Evolutionary conservation across 2,329 filamentous ascomycete species (phyloP), one percentile per base, ranked within the genome.

Genomic region (Myriosclerotinia curreyana): DNA sequence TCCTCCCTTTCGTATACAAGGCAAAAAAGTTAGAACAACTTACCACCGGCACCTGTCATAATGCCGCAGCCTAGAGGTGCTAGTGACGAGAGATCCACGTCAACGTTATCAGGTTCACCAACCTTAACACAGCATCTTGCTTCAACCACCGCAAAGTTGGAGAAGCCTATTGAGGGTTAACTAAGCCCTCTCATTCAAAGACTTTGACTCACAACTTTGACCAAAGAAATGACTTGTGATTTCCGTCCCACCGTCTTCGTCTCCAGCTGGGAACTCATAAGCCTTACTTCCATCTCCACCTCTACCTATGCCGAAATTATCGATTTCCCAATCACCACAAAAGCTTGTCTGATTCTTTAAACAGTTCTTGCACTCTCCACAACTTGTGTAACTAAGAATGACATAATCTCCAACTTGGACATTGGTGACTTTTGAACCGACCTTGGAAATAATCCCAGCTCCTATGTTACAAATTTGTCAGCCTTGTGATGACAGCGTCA

Each of bases 51-150:
- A n/a, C 78, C 79, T 4, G 79, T 79, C 71, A 76, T 75, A 44
- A 79, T 74, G 0, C 77, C 78, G 66, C 79, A 80, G 0, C 78
- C 78, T 25, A 80, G 69, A 2, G 78, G 77, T 8, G 78, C 75
- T 44, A 75, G 74, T 20, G 75, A 65, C 1, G 70, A 68, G 48
- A 77, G 63, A 48, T 75, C 70, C 8, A 71, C 69, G 8, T 66
- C 56, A 31, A 31, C 28, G 31, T 38, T n/a, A 5, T 36, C 59
- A 31, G 59, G 46, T 25, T 69, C 65, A 1, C 64, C 67, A 46
- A 70, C 69, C 49, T 70, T 71, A 44, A 76, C 67, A 0, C 75
- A 69, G 40, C 66, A 69, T 28, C 58, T 64, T 44, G 62, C 69
- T 28, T 66, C 67, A 0, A 74, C 74, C 15, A 73, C 69, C 2